Conservation (phyloP, 1,139 yeast genomes). For the Yamadazyma kanchanaburiensis region DNA sequence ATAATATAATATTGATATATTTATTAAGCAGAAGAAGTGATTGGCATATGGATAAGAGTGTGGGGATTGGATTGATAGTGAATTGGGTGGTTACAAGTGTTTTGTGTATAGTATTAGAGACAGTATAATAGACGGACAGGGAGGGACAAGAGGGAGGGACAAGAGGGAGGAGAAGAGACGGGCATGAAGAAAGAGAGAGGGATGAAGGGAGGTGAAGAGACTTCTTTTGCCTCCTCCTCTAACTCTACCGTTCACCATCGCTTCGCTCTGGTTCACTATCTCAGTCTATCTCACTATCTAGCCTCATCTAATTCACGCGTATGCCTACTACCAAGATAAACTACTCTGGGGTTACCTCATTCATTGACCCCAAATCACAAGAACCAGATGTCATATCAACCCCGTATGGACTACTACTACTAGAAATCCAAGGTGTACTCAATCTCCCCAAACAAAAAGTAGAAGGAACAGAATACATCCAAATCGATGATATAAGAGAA, state of each 20-base stretch:
- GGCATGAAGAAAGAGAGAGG: too few relatives aligned
- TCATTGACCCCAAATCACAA: background rate
- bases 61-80: slow-evolving; percentile 52
- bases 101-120: slow-evolving; percentile 22
- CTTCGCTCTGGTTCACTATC: too few relatives aligned
- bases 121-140: too few relatives aligned
- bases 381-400: slow-evolving; percentile 36
- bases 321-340: slow-evolving; percentile 3
- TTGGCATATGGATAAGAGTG: slow-evolving; percentile 61
- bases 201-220: too few relatives aligned
- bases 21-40: slow-evolving; percentile 56
- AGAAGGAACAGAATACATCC: slow-evolving; percentile 26
- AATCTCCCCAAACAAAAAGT: slow-evolving; percentile 44
- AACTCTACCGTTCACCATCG: too few relatives aligned
- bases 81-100: slow-evolving; percentile 55
- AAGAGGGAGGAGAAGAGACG: too few relatives aligned
- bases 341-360: slow-evolving; percentile 1
- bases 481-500: slow-evolving; percentile 34
- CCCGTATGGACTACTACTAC: slow-evolving; percentile 52
- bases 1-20: slow-evolving; percentile 51
- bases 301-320: too few relatives aligned
- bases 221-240: too few relatives aligned
- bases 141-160: too few relatives aligned
- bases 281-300: too few relatives aligned
- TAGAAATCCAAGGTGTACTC: slow-evolving; percentile 73